A percentile compares a stretch with the other conserved stretches of the same genome.
phyloP scores from a whole-genome alignment of 805 yeast species.

The Metschnikowia santaceciliae region DNA sequence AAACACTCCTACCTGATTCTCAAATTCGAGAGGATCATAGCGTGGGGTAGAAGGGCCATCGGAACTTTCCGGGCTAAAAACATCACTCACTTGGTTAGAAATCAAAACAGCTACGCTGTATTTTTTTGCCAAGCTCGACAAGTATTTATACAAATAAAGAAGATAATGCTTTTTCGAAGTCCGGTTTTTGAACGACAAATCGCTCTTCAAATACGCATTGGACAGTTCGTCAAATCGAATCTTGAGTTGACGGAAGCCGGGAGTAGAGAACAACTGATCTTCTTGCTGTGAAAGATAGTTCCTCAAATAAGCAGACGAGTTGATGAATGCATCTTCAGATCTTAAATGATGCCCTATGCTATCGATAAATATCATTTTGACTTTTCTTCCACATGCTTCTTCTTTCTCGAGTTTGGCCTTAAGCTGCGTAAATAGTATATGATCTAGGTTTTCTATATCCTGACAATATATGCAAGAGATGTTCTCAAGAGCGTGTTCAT shows the following conservation, averaged over 20 bases:
- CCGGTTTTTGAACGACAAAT: slow-evolving; percentile 20
- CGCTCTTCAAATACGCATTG: slow-evolving; percentile 19
- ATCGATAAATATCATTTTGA: slow-evolving; percentile 67
- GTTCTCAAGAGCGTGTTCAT: slow-evolving; percentile 24
- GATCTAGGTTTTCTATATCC: slow-evolving; percentile 71
- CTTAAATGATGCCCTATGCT: slow-evolving; percentile 81
- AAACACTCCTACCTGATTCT: slow-evolving; percentile 67
- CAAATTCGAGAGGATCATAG: slow-evolving; percentile 41
- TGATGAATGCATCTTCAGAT: slow-evolving; percentile 43
- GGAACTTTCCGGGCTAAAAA: slow-evolving; percentile 23
- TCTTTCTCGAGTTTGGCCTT: slow-evolving; percentile 43
- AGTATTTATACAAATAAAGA: slow-evolving; percentile 40
- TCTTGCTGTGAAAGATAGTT: slow-evolving; percentile 13
- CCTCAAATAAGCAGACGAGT: slow-evolving; percentile 11
- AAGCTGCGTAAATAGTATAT: slow-evolving; percentile 63
- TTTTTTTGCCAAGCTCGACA: slow-evolving; percentile 47
- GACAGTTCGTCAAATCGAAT: slow-evolving; percentile 27
- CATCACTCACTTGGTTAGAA: slow-evolving; percentile 78
- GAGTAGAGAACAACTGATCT: slow-evolving; percentile 5
- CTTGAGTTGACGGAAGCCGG: slow-evolving; percentile 9
- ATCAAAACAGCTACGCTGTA: slow-evolving; percentile 59
- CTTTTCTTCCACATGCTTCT: slow-evolving; percentile 22
- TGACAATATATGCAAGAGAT: slow-evolving; percentile 56
- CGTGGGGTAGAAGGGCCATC: slow-evolving; percentile 10
- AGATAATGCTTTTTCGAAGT: slow-evolving; percentile 42